phyloP scores from a whole-genome alignment of 2,329 filamentous ascomycete species.

The Rhynchosporium agropyri region DNA sequence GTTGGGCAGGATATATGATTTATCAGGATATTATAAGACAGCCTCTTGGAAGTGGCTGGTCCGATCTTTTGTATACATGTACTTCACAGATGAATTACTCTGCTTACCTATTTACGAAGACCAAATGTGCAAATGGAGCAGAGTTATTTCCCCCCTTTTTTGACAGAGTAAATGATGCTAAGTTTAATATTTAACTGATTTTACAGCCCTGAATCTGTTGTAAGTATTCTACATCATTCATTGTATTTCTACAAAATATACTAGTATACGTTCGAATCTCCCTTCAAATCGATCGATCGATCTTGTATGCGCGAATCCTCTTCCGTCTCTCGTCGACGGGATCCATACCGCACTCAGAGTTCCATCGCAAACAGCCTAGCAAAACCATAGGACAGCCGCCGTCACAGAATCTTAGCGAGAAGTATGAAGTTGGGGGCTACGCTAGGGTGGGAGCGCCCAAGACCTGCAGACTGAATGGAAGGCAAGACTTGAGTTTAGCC shows the following conservation, averaged over 20 bases:
- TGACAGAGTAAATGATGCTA: neutral
- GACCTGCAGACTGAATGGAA: too few species aligned
- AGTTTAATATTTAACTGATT: neutral
- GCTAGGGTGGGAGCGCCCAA: too few species aligned
- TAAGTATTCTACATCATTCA: neutral
- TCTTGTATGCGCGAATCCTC: too few species aligned
- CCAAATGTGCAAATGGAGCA: neutral
- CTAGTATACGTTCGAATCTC: too few species aligned
- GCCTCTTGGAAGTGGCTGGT: conserved; percentile 12
- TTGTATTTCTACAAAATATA: too few species aligned
- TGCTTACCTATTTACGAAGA: neutral
- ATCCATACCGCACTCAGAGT: neutral
- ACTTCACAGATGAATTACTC: neutral
- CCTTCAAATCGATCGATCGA: too few species aligned
- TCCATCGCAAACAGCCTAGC: conserved; percentile 3
- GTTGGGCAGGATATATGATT: neutral
- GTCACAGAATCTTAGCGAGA: neutral
- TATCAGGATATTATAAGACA: neutral
- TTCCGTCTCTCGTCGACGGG: neutral
- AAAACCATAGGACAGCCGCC: neutral
- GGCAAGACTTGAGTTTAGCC: neutral
- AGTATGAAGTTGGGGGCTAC: too few species aligned
- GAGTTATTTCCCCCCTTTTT: neutral
- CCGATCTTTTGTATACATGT: conserved; percentile 9
- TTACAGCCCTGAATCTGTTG: too few species aligned